Evolutionary conservation across 257 asterid genomes (phyloP).

Genomic region (Nicotiana benthamiana): DNA sequence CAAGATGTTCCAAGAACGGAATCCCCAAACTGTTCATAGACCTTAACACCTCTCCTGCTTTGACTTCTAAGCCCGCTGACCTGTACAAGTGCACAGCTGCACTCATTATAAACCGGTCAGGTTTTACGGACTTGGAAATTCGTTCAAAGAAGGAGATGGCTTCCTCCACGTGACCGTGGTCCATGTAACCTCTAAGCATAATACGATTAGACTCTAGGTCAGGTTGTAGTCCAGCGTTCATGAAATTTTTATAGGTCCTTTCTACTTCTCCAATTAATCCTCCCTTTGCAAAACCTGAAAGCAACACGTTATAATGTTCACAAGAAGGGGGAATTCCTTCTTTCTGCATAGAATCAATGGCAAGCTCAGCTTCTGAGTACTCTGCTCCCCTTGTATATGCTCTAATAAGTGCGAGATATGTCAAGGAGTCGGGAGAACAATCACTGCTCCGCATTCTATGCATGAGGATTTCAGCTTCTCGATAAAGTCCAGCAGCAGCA

Average conservation of each 20-base stretch:
- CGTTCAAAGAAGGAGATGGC: conserved; percentile 65
- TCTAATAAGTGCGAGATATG: conserved; percentile 60
- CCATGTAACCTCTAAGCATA: conserved; percentile 71
- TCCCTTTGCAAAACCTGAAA: conserved; percentile 40
- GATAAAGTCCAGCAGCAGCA: conserved; percentile 48
- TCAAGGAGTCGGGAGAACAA: conserved; percentile 45
- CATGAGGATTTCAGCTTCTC: conserved; percentile 54
- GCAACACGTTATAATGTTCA: conserved; percentile 54
- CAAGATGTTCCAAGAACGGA: conserved; percentile 43
- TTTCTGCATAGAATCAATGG: conserved; percentile 47
- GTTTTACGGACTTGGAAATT: conserved; percentile 27
- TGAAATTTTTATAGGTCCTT: conserved; percentile 38
- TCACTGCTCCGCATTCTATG: conserved; percentile 43
- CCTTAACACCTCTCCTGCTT: conserved; percentile 39
- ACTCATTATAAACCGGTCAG: conserved; percentile 63
- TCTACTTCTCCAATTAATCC: conserved; percentile 56
- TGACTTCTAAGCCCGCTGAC: conserved; percentile 33
- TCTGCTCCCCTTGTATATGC: conserved; percentile 40
- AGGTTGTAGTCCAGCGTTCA: conserved; percentile 35
- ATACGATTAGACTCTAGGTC: conserved; percentile 40
- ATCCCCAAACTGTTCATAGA: conserved; percentile 34
- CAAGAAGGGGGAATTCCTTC: conserved; percentile 53
- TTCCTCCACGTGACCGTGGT: conserved; percentile 48
- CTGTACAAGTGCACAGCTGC: conserved; percentile 65
- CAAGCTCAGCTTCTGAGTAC: conserved; percentile 52